Evolutionary conservation across 2,329 filamentous ascomycete genomes (phyloP), one percentile per base, ranked within the genome.

Genomic region (Tolypocladium amazonense): DNA sequence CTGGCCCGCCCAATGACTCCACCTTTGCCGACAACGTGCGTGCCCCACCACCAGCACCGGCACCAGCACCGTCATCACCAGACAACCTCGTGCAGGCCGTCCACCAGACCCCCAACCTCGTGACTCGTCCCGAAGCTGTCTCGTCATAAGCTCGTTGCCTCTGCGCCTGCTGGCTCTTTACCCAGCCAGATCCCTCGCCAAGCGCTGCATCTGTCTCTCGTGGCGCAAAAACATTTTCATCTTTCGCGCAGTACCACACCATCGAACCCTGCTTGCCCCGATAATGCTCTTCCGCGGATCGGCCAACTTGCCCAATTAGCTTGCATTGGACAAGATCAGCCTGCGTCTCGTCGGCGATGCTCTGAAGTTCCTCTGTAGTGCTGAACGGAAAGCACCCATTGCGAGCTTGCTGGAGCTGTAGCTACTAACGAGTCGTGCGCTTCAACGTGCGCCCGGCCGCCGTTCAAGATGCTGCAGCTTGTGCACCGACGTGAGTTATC

Each of bases 401-500:
- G 50, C 50, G 30, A 35, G 33, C 50, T 54, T 37, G 50, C 50
- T 23, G 9, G 7, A 23, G 30, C 11, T 20, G 27, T 52, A 52
- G 25, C 47, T 52, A 18, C 25, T 9, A 18, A 35, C 27, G 50
- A 35, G 8, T 14, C 15, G 9, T 15, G 30, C 50, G 50, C 20
- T 35, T 20, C 30, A 18, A 14, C 30, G 18, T 23, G 25, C 47
- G 15, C 35, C 11, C 35, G 9, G 35, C 47, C 25, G 27, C 5
- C 30, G 18, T 35, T 53, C 50, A 54, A 54, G 20, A 68, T 68
- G 66, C 54, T 67, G 20, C 39, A 54, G 43, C 58, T 67, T 56
- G 53, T 68, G 45, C 66, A 68, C 54, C 59, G 61, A 45, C 66
- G 67, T 68, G 37, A 64, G 67, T 66, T 11, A 14, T 11, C 7